Base-by-base conservation (phyloP, 2,329 filamentous ascomycete species). In the Talaromyces sp. region DNA sequence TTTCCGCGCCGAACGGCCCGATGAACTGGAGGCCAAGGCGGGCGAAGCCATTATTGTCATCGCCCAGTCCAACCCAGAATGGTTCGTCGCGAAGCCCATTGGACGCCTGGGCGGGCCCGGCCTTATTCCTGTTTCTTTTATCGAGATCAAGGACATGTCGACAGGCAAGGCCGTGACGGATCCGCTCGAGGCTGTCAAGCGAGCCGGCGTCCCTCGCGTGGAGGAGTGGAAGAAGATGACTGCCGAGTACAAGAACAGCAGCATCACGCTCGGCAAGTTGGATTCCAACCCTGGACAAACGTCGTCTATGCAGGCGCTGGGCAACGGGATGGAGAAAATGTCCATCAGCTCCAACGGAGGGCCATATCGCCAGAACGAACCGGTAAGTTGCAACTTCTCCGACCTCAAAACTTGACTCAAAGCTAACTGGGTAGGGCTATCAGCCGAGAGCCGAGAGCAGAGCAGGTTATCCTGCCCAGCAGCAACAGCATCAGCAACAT, bases 141-240 rank as follows among this genome's bases (percentile, higher is more conserved):
- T 99, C 67, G 92, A 99, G 77, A 93, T 99, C 67, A 85, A 91
- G 72, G 94, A 97, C 74, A 96, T 97, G 89, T 85, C 87, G 5
- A 92, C 90, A 0, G 92, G 93, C 56, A 85, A 90, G 66, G 84
- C 92, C 0, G 91, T 97, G 1, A 75, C 84, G 19, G 91, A 97
- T 73, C 86, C 93, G 0, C 82, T 90, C 27, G 92, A 92, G 31
- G 93, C 94, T 1, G 91, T 99, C 59, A 85, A 86, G 68, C 87
- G 88, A 67, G 94, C 94, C 1, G 92, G 93, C 21, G 92, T 99
- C 8, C 94, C 94, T 12, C 89, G 88, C 69, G 94, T 99, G 3
- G 94, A 99, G 72, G 94, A 99, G 70, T 99, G 94, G 94, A 99
- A 99, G 81, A 96, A 95, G 78, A 97, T 97, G 91, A 92, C 94